Base-by-base conservation (phyloP, 352 stramenopile genomes). In the Pythium phragmitis region DNA sequence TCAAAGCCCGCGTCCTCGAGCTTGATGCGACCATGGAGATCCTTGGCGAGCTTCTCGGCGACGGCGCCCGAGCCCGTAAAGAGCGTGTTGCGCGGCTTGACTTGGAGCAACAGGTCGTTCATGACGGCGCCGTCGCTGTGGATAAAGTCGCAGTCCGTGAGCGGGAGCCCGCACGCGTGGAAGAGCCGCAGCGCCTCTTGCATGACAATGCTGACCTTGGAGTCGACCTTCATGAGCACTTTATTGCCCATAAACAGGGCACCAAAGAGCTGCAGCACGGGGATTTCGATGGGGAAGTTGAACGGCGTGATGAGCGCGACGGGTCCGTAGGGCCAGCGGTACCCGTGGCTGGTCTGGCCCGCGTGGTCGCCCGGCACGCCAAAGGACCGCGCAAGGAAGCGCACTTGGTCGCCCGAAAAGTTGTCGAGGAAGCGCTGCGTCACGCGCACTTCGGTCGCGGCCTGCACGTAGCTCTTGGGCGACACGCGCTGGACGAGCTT, bases 171-270 rank as follows among this genome's bases (percentile, higher is more conserved):
- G 67, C 96, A 99, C 67, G 91, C 72, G 75, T 99, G 93, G 17
- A 99, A 74, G 61, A 99, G 82, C 61, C 92, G 89, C 30, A 99
- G 62, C 56, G 96, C 98, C 72, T 99, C 96, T 75, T 99, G 96
- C 93, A 99, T 99, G 46, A 99, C 97, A 45, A 99, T 90, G 41
- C 87, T 89, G 47, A 98, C 94, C 79, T 98, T 97, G 50, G 96
- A 96, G 65, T 96, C 90, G 36, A 97, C 89, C 78, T 98, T 99
- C 37, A 99, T 74, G 26, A 93, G 79, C 37, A 98, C 91, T 72
- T 99, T 99, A 82, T 99, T 99, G 56, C 97, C 97, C 97, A 99
- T 99, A 77, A 91, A 99, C 2, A 99, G 80, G 17, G 96, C 92
- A 14, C 97, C 97, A 92, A 99, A 98, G 47, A 99, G 77, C 82